Conservation (phyloP, 495 filamentous ascomycete species). For the Penicillium nucicola region DNA sequence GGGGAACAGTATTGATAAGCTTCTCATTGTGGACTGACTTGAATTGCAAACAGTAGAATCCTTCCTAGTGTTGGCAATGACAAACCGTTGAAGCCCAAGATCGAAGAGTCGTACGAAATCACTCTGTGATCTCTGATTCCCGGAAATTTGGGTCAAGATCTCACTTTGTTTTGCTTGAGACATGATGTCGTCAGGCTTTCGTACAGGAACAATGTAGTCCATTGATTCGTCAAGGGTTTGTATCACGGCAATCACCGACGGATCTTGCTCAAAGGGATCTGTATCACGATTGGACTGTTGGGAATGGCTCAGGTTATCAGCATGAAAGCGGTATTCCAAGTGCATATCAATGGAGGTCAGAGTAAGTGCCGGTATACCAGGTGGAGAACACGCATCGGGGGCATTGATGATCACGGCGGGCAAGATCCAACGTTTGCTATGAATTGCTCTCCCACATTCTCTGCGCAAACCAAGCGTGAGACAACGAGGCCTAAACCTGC, state of each 20-base stretch:
- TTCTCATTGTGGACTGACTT: slow-evolving; percentile 7
- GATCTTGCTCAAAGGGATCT: not conserved
- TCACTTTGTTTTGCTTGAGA: not conserved
- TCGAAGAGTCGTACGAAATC: slow-evolving; percentile 20
- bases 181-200: not conserved
- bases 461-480: slow-evolving; percentile 28
- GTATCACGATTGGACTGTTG: not conserved
- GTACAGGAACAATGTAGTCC: not conserved
- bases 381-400: slow-evolving; percentile 17
- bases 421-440: slow-evolving; percentile 5
- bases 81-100: slow-evolving; percentile 24
- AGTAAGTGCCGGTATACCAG: slow-evolving; percentile 8
- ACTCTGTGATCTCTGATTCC: not conserved
- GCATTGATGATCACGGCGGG: slow-evolving; percentile 16
- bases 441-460: not conserved
- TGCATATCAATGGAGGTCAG: slow-evolving; percentile 23
- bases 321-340: slow-evolving; percentile 13
- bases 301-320: not conserved
- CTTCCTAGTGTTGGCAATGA: slow-evolving; percentile 10
- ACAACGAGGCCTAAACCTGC: not conserved
- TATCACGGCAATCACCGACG: not conserved
- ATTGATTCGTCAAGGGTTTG: not conserved
- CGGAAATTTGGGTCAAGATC: not conserved
- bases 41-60: slow-evolving; percentile 1
- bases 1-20: slow-evolving; percentile 29